These are phyloP conservation scores for Plenodomus tracheiphilus DNA, from an alignment of 2,329 filamentous ascomycete species.

Conservation along the genomic window DNA sequence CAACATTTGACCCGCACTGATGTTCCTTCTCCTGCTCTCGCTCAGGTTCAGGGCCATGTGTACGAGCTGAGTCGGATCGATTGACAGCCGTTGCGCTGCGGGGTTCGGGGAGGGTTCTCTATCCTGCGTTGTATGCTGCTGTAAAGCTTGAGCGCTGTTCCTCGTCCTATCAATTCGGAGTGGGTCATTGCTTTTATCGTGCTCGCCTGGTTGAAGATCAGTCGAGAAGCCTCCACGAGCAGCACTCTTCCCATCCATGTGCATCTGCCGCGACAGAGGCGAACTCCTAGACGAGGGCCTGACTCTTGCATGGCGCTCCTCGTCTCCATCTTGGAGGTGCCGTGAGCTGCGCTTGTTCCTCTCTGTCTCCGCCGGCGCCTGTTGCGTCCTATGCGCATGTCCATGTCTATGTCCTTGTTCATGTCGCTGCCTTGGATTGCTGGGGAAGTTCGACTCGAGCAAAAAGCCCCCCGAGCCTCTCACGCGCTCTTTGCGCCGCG, in stretches of 20 bases:
- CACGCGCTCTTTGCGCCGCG: conserved; percentile 31
- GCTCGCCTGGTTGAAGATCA: conserved; percentile 8
- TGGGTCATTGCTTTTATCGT: conserved; percentile 6
- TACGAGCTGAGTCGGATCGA: conserved; percentile 87
- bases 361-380: conserved; percentile 27
- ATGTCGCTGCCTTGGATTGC: conserved; percentile 27
- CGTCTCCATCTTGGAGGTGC: too few species aligned
- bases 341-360: too few species aligned
- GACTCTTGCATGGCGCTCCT: too few species aligned
- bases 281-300: conserved; percentile 20
- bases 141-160: conserved; percentile 10
- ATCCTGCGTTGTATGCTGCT: conserved; percentile 7
- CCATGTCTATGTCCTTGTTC: conserved; percentile 30
- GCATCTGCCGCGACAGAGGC: conserved; percentile 23
- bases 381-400: conserved; percentile 35
- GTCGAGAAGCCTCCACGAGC: conserved; percentile 4
- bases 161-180: conserved; percentile 28
- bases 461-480: conserved; percentile 50
- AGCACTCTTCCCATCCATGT: conserved; percentile 10
- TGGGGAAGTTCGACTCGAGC: conserved; percentile 48
- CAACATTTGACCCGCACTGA: conserved; percentile 60
- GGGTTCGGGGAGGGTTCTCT: conserved; percentile 9
- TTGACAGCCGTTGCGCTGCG: conserved; percentile 56
- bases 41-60: conserved; percentile 88
- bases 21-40: conserved; percentile 71